Evolutionary conservation across 805 yeast species (phyloP), one percentile per base, ranked within the genome.

Genomic region (Candida odintsovae): DNA sequence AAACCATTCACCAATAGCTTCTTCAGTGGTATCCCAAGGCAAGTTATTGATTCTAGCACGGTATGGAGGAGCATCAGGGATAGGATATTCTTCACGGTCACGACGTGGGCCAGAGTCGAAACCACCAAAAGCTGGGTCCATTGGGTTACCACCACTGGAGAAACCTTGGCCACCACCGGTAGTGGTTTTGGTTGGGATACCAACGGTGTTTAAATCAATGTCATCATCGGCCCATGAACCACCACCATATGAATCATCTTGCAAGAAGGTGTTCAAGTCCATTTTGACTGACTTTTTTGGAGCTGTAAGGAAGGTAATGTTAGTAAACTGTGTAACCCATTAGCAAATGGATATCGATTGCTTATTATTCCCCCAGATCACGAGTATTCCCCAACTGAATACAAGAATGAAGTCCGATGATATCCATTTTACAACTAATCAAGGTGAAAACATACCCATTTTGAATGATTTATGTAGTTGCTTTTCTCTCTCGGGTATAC

Each of bases 1-100:
- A 48, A 86, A 76, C 72, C 83, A 85, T 22, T 75, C 77, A 44
- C 65, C 70, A 48, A 86, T 72, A 44, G 73, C 77, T 33, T 73
- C 80, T 66, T 92, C 97, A 41, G 72, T 66, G 40, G 79, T 77
- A 48, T 86, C 90, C 82, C 86, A 85, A 50, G 96, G 88, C 62
- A 94, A 78, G 70, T 90, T 90, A 63, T 80, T 79, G 55, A 92
- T 75, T 64, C 88, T 80, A n/a, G 96, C 97, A 59, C 86, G 84
- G 75, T 68, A 94, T 45, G 99, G 99, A 18, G 97, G 90, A 44
- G 70, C 76, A 58, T 89, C 92, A 40, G 99, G 99, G 50, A 94
- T 75, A 38, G 96, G 96, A 56, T 70, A 85, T 62, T 84, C 90
- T 33, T 71, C 74, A 67, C 87, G 77, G 52, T 77, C 79, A 53